Evolutionary conservation across 495 filamentous ascomycete species (phyloP), one percentile per base, ranked within the genome.

Genomic region (Aspergillus carlsbadensis): DNA sequence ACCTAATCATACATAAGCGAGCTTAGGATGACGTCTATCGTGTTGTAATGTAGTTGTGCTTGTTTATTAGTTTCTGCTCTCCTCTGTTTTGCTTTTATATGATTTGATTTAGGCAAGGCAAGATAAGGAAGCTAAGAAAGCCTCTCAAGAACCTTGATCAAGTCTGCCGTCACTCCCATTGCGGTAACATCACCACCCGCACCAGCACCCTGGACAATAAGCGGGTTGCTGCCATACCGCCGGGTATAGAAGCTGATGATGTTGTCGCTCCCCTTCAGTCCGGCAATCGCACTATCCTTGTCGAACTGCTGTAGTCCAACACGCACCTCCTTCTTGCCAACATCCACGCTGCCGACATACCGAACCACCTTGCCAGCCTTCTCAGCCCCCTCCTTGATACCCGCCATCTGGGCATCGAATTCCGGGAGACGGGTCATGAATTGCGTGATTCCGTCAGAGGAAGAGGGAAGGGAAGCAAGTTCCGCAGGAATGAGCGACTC

Each of bases 161-260:
- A 70, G 78, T 98, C 95, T 33, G 83, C 84, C 8, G 89, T 87
- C 21, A 98, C 94, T 42, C 94, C 94, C 91, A 96, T 96, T 24
- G 94, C 94, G 33, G 94, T 98, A 34, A 97, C 91, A 24, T 96
- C 93, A 39, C 88, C 91, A 62, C 94, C 94, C 50, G 94, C 94
- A 49, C 92, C 94, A 35, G 91, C 92, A 55, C 94, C 94, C 78
- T 96, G 92, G 45, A 98, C 84, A 66, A 97, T 94, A 52, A 97
- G 73, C 11, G 94, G 90, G 69, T 92, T 95, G 56, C 77, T 78
- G 36, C 90, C 91, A 67, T 98, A 98, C 63, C 94, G 83, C 78
- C 92, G 87, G 41, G 94, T 97, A 73, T 94, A 96, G 80, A 98
- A 96, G 80, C 85, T 94, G 65, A 98, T 94, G 67, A 97, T 93